phyloP scores from a whole-genome alignment of 139 green algal species.

The Pleodorina starrii region DNA sequence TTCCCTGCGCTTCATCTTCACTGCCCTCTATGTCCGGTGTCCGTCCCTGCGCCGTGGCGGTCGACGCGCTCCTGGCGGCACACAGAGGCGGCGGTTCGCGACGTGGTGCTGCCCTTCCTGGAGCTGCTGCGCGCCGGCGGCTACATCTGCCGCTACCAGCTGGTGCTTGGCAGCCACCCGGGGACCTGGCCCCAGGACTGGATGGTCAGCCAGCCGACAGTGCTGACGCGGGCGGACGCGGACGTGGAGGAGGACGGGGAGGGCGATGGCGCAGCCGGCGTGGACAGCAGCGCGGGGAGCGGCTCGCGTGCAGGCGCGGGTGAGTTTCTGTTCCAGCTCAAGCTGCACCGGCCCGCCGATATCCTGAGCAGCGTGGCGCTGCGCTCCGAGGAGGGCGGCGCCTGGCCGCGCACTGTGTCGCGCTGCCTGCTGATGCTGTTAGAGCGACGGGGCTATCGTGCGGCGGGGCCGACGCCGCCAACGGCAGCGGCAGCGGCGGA shows the following conservation, averaged over 20 bases:
- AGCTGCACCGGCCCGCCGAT: conserved; percentile 68
- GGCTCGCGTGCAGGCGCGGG: not conserved
- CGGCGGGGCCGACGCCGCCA: too few relatives aligned
- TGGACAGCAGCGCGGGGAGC: not conserved
- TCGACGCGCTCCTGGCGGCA: too few relatives aligned
- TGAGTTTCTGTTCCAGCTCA: conserved; percentile 55
- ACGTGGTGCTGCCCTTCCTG: conserved; percentile 38
- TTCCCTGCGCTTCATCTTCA: too few relatives aligned
- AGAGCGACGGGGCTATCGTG: not conserved
- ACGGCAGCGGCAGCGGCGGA: too few relatives aligned
- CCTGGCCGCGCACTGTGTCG: conserved; percentile 58
- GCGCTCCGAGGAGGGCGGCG: conserved; percentile 69
- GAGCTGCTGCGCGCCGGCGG: conserved; percentile 34
- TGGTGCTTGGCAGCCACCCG: conserved; percentile 57
- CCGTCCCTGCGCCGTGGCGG: too few relatives aligned
- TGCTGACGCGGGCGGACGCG: conserved; percentile 11
- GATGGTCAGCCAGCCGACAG: conserved; percentile 41
- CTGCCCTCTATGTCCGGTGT: too few relatives aligned
- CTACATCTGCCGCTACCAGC: conserved; percentile 64
- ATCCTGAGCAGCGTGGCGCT: conserved; percentile 69
- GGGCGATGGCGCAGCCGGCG: not conserved
- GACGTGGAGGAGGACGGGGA: not conserved
- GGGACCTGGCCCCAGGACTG: conserved; percentile 65
- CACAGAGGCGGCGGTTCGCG: not conserved
- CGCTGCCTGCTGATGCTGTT: conserved; percentile 55